Evolutionary conservation across 305 asterid species (phyloP).

Genomic region (Withania somnifera): DNA sequence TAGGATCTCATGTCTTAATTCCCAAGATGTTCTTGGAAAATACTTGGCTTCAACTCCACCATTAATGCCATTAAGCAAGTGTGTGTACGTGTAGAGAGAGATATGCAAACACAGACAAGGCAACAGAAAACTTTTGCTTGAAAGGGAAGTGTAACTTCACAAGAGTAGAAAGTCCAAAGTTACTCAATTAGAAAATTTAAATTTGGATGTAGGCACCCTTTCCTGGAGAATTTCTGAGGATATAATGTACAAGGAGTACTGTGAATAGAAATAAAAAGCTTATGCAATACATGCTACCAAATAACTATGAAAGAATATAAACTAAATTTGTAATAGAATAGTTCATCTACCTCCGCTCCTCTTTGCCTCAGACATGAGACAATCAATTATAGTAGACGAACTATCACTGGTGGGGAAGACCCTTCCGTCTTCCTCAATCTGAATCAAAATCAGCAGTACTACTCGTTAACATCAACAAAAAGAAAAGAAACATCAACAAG

Average conservation of each 20-base stretch:
- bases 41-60: background rate
- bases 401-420: constrained; percentile 76
- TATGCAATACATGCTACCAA: background rate
- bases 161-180: background rate
- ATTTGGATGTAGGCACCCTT: background rate
- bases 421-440: constrained; percentile 87
- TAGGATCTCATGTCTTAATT: background rate
- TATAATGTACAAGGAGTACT: background rate
- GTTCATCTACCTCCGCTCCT: constrained; percentile 54
- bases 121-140: background rate
- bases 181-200: background rate
- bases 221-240: background rate
- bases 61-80: background rate
- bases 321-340: constrained; percentile 4
- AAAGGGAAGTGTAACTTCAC: background rate
- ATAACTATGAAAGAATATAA: background rate
- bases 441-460: constrained; percentile 15
- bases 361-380: constrained; percentile 79
- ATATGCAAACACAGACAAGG: background rate
- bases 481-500: background rate
- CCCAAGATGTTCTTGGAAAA: background rate
- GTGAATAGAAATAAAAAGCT: background rate
- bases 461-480: background rate
- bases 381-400: constrained; percentile 73
- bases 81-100: background rate